A percentile compares a stretch with the other conserved stretches of the same genome.
Conservation (phyloP, 2,329 filamentous ascomycete species). For the Phialophora expanda region DNA sequence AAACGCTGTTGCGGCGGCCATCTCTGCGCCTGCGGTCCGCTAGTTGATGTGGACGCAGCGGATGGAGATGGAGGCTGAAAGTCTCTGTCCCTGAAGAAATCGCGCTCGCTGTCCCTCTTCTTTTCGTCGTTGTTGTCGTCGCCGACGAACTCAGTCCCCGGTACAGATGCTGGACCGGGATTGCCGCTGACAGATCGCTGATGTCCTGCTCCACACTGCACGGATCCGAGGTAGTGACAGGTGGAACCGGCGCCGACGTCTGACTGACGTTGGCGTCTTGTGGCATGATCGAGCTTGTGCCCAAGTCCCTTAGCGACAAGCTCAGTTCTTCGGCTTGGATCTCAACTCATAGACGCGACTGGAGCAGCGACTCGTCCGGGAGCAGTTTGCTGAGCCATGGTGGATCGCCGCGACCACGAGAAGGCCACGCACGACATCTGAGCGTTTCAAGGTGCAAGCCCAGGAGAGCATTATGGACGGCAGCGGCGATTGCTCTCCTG, state of each 20-base stretch:
- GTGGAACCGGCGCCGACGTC: conserved; percentile 13
- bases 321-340: conserved; percentile 13
- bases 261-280: conserved; percentile 13
- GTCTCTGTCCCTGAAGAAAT: not conserved
- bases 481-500: conserved; percentile 28
- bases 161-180: not conserved
- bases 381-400: conserved; percentile 27
- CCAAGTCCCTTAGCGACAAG: conserved; percentile 25
- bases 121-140: not conserved
- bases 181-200: conserved; percentile 10
- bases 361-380: conserved; percentile 24
- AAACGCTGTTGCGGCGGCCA: not conserved
- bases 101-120: not conserved
- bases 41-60: conserved; percentile 5
- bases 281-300: conserved; percentile 30
- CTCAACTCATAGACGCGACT: conserved; percentile 19
- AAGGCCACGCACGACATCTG: conserved; percentile 26
- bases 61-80: conserved; percentile 1
- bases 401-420: conserved; percentile 23
- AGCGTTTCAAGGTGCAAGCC: conserved; percentile 28
- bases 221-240: conserved; percentile 8
- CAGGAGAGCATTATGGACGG: conserved; percentile 29
- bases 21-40: conserved; percentile 6
- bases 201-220: conserved; percentile 11
- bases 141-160: not conserved